These are phyloP conservation scores for Daldinia eschscholtzii DNA, from an alignment of 2,329 filamentous ascomycete genomes.

Conservation along the genomic window DNA sequence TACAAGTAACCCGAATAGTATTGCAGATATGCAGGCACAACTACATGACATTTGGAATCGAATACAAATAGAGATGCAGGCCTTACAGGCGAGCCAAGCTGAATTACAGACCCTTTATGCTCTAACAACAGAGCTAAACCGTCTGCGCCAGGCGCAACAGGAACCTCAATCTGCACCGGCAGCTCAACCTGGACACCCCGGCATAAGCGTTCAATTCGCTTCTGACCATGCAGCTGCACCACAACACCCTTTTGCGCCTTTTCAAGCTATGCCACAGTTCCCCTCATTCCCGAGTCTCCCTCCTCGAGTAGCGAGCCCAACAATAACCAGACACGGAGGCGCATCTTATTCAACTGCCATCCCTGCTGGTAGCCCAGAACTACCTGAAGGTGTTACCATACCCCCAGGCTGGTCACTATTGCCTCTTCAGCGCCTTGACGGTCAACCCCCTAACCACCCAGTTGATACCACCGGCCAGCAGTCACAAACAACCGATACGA, in stretches of 20 bases:
- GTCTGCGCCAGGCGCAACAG: slow-evolving; percentile 68
- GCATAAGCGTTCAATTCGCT: slow-evolving; percentile 37
- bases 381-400: slow-evolving; percentile 73
- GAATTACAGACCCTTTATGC: slow-evolving; percentile 77
- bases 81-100: slow-evolving; percentile 72
- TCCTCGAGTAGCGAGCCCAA: slow-evolving; percentile 56
- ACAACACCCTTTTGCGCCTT: slow-evolving; percentile 28
- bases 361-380: slow-evolving; percentile 69
- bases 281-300: slow-evolving; percentile 47
- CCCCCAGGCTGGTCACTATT: slow-evolving; percentile 75
- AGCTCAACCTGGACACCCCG: slow-evolving; percentile 40
- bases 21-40: slow-evolving; percentile 66
- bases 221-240: slow-evolving; percentile 35
- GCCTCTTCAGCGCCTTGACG: slow-evolving; percentile 69
- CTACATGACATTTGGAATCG: slow-evolving; percentile 76
- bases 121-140: slow-evolving; percentile 75
- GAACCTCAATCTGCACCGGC: slow-evolving; percentile 46
- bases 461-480: slow-evolving; percentile 38
- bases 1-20: slow-evolving; percentile 33
- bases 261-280: slow-evolving; percentile 42
- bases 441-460: slow-evolving; percentile 43
- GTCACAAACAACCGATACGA: slow-evolving; percentile 27
- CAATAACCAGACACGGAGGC: slow-evolving; percentile 63
- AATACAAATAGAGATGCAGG: slow-evolving; percentile 74
- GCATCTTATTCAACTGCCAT: slow-evolving; percentile 63